Percentiles rank a stretch among this genome's conserved stretches.
These are phyloP conservation scores for Jacaranda mimosifolia DNA, from an alignment of 257 asterid genomes.

Conservation along the genomic window DNA sequence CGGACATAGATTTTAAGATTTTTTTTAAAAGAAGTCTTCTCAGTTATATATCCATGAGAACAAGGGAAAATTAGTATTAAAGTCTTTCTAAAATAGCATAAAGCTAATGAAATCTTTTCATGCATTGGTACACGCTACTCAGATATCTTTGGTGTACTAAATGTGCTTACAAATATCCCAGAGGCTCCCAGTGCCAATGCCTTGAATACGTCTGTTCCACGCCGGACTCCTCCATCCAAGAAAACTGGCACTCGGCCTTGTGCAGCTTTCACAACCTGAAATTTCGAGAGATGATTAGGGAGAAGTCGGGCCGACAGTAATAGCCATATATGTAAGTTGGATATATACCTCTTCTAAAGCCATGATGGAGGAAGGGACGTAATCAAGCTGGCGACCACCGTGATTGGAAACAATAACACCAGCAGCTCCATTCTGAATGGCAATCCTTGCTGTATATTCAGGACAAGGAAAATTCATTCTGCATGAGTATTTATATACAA, in stretches of 20 bases:
- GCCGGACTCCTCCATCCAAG: constrained; percentile 96
- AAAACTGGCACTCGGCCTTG: constrained; percentile 93
- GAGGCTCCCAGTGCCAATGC: constrained; percentile 96
- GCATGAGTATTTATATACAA: constrained; percentile 16
- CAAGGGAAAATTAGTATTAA: too few species aligned
- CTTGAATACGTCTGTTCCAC: constrained; percentile 97
- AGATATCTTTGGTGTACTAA: neutral
- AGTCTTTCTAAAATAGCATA: too few species aligned
- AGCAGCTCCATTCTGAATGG: constrained; percentile 90
- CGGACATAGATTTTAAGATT: too few species aligned
- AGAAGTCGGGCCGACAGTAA: neutral
- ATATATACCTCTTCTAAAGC: constrained; percentile 82
- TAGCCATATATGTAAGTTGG: neutral
- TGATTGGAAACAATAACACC: constrained; percentile 95
- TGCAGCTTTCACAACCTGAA: constrained; percentile 92
- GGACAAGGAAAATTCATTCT: constrained; percentile 7
- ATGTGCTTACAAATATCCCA: constrained; percentile 86
- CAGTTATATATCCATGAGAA: too few species aligned
- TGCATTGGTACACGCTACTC: neutral
- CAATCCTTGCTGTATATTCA: constrained; percentile 68
- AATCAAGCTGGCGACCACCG: constrained; percentile 98
- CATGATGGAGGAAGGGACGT: constrained; percentile 84
- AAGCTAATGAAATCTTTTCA: too few species aligned
- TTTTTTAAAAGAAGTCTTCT: too few species aligned
- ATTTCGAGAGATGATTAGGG: constrained; percentile 13